phyloP scores from a whole-genome alignment of 345 rosid species.

The Murraya paniculata region DNA sequence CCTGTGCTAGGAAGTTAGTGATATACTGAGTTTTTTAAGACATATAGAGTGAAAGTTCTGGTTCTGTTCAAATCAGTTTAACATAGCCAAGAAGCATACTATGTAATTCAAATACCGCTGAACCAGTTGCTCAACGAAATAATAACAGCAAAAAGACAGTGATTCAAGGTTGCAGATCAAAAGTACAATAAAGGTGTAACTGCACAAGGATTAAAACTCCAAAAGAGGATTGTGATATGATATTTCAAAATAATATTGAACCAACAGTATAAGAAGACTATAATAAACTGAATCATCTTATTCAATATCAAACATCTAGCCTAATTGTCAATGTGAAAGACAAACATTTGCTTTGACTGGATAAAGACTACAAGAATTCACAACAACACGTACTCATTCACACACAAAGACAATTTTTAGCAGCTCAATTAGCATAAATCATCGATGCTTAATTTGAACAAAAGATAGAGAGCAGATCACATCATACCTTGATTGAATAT shows the following conservation, averaged over 20 bases:
- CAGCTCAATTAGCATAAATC: not conserved
- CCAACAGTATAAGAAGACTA: too few species aligned
- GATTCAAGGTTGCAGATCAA: not conserved
- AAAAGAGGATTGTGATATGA: too few species aligned
- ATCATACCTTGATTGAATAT: conserved; percentile 85
- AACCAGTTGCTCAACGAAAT: not conserved
- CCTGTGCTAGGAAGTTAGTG: not conserved
- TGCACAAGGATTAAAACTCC: too few species aligned
- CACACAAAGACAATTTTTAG: not conserved
- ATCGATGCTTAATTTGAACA: not conserved
- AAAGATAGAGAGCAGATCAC: not conserved
- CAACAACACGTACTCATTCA: not conserved
- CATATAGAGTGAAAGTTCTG: not conserved
- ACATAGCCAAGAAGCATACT: not conserved
- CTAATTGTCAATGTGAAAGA: too few species aligned
- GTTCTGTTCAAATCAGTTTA: not conserved
- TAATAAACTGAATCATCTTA: too few species aligned
- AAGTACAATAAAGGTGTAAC: not conserved
- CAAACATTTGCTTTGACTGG: not conserved
- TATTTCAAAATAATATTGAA: too few species aligned
- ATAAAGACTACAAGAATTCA: not conserved
- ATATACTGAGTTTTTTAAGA: not conserved
- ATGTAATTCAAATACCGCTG: not conserved
- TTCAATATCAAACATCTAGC: too few species aligned
- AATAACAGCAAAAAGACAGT: not conserved